Evolutionary conservation across 805 yeast species (phyloP).

Genomic region (Zygotorulaspora sp.): DNA sequence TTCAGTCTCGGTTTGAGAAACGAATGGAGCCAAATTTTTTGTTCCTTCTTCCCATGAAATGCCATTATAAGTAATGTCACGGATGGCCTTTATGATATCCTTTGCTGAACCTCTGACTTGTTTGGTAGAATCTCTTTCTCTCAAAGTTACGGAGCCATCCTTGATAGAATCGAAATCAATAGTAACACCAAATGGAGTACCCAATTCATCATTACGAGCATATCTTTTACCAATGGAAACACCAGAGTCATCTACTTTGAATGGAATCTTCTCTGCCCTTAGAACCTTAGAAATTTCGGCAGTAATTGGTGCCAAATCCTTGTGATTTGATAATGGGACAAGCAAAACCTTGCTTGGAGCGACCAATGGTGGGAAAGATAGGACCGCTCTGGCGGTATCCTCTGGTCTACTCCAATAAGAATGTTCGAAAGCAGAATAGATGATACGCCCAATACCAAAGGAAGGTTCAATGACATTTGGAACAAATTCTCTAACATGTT

Average conservation of each 20-base stretch:
- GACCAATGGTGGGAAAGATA: constrained; percentile 89
- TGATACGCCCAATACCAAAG: constrained; percentile 96
- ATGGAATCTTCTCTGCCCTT: constrained; percentile 79
- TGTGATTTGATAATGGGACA: constrained; percentile 87
- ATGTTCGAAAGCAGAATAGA: constrained; percentile 91
- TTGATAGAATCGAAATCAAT: constrained; percentile 89
- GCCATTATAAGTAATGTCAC: constrained; percentile 69
- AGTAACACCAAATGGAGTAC: constrained; percentile 98
- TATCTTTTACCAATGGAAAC: constrained; percentile 98
- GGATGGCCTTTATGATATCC: constrained; percentile 69
- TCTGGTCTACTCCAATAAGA: constrained; percentile 93
- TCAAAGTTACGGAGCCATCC: constrained; percentile 84
- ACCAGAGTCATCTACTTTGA: constrained; percentile 94
- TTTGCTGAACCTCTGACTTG: constrained; percentile 90
- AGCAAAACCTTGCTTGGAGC: constrained; percentile 97
- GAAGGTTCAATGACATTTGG: constrained; percentile 99
- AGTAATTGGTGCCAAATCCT: constrained; percentile 71
- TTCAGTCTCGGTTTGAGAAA: constrained; percentile 49
- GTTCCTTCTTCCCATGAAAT: constrained; percentile 86
- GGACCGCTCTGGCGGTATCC: constrained; percentile 79
- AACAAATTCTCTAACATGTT: constrained; percentile 89
- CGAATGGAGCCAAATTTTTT: constrained; percentile 63
- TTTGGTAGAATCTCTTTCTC: constrained; percentile 95
- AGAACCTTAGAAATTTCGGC: constrained; percentile 63
- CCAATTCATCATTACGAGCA: constrained; percentile 96